These are phyloP conservation scores for Pholiota microspora DNA, from an alignment of 768 basidiomycete species.

Conservation along the genomic window DNA sequence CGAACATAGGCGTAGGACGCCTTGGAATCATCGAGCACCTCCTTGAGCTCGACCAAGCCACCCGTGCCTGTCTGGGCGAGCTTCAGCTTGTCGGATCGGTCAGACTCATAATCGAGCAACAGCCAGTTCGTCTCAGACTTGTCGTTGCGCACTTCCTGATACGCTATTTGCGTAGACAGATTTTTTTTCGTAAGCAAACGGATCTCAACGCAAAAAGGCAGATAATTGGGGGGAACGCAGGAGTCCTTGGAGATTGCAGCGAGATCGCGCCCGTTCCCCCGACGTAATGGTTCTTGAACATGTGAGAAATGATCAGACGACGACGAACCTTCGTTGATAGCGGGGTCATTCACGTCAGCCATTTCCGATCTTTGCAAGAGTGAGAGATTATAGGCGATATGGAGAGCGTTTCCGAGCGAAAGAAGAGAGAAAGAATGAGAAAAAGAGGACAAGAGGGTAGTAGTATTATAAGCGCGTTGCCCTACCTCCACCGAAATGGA, in stretches of 20 bases:
- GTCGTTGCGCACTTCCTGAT: constrained; percentile 82
- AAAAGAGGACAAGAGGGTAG: constrained; percentile 3
- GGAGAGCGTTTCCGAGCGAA: constrained; percentile 7
- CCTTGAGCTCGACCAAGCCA: constrained; percentile 75
- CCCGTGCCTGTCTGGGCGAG: constrained; percentile 80
- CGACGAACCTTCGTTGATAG: constrained; percentile 66
- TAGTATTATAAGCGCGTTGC: background rate
- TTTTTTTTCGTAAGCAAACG: constrained; percentile 14
- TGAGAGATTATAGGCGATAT: background rate
- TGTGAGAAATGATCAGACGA: background rate
- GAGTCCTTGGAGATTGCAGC: background rate
- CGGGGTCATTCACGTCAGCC: constrained; percentile 78
- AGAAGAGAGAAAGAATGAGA: constrained; percentile 10
- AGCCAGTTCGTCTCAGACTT: constrained; percentile 90
- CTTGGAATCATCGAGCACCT: constrained; percentile 65
- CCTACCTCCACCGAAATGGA: background rate
- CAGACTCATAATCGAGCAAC: constrained; percentile 84
- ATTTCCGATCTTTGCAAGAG: constrained; percentile 30
- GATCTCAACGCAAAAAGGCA: constrained; percentile 15
- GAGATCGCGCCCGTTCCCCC: background rate
- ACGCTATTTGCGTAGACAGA: constrained; percentile 49
- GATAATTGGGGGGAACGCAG: background rate
- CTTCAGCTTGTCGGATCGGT: constrained; percentile 77
- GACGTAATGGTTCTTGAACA: constrained; percentile 2
- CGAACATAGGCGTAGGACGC: constrained; percentile 86